Percentiles rank a stretch among this genome's conserved stretches.
These are phyloP conservation scores for Sapria himalayana DNA, from an alignment of 345 rosid genomes.

Conservation along the genomic window DNA sequence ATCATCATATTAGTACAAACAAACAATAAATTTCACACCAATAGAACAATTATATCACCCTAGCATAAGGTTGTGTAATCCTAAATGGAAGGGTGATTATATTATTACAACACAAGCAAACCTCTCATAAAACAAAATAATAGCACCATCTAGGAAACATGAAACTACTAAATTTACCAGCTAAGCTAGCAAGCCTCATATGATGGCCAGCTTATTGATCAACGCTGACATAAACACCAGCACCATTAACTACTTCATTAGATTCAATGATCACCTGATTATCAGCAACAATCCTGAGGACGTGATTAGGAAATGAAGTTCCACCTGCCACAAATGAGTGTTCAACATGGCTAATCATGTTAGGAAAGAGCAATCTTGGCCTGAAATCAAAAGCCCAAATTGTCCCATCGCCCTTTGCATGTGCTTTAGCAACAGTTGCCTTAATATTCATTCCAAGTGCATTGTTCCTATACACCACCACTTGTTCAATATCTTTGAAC, in stretches of 20 bases:
- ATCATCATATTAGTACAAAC: too few relatives aligned
- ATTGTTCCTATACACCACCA: conserved; percentile 52
- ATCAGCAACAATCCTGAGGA: conserved; percentile 26
- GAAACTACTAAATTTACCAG: too few relatives aligned
- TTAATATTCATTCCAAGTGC: conserved; percentile 40
- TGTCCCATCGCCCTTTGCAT: conserved; percentile 36
- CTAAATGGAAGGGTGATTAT: too few relatives aligned
- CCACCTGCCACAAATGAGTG: conserved; percentile 26
- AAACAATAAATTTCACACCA: too few relatives aligned
- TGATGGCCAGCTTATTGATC: conserved; percentile 46
- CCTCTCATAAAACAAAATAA: too few relatives aligned
- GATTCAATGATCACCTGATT: conserved; percentile 57
- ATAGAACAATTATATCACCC: too few relatives aligned
- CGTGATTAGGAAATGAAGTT: conserved; percentile 31
- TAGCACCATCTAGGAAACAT: too few relatives aligned
- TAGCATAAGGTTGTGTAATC: too few relatives aligned
- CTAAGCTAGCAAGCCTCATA: too few relatives aligned
- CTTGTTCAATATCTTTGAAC: conserved; percentile 35
- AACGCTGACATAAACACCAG: conserved; percentile 35
- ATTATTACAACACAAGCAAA: too few relatives aligned
- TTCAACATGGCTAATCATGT: conserved; percentile 43
- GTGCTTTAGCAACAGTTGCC: conserved; percentile 42
- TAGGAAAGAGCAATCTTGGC: conserved; percentile 38
- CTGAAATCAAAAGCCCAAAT: conserved; percentile 54
- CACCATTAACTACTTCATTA: conserved; percentile 20